A percentile compares a stretch with the other conserved stretches of the same genome.
Conservation (phyloP, 208 protist genomes). For the Herpetomonas tarakana region DNA sequence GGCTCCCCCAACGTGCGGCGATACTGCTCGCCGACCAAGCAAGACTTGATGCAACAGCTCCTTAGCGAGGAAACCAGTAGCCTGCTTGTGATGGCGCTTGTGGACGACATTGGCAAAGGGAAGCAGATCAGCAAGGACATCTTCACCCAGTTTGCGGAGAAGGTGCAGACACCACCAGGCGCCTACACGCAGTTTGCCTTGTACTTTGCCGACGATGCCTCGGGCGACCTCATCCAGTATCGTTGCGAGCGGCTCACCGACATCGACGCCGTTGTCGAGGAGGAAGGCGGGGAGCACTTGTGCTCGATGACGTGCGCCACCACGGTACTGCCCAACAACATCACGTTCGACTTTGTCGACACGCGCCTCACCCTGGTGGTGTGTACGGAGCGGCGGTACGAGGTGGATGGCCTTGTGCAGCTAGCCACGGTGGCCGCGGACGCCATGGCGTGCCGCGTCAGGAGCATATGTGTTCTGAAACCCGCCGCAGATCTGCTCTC, state of each 20-base stretch:
- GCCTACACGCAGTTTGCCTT: slow-evolving; percentile 48
- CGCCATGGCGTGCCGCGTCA: slow-evolving; percentile 32
- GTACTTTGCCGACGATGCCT: slow-evolving; percentile 53
- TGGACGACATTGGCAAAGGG: slow-evolving; percentile 18
- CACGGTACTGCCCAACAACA: slow-evolving; percentile 28
- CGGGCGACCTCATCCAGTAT: slow-evolving; percentile 49
- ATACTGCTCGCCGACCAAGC: slow-evolving; percentile 1
- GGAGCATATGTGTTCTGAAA: slow-evolving; percentile 37
- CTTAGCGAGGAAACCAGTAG: slow-evolving; percentile 23
- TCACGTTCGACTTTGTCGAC: slow-evolving; percentile 47
- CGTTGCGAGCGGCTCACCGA: slow-evolving; percentile 49
- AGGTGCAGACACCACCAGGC: slow-evolving; percentile 11
- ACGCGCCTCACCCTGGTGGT: slow-evolving; percentile 38
- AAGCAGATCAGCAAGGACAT: slow-evolving; percentile 37
- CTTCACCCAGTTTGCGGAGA: slow-evolving; percentile 44
- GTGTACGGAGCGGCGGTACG: slow-evolving; percentile 27
- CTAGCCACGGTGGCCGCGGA: slow-evolving; percentile 31
- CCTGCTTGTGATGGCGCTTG: slow-evolving; percentile 35
- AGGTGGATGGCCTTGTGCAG: slow-evolving; percentile 18
- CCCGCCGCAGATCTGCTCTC: slow-evolving; percentile 13
- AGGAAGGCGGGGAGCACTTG: slow-evolving; percentile 33
- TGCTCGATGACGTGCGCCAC: slow-evolving; percentile 45
- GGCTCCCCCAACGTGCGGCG: not conserved
- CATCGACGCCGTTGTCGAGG: slow-evolving; percentile 52
- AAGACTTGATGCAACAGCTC: slow-evolving; percentile 27